Percentiles rank a stretch among this genome's conserved stretches.
These are phyloP conservation scores for Globisporangium recalcitrans DNA, from an alignment of 352 stramenopile genomes.

Conservation along the genomic window DNA sequence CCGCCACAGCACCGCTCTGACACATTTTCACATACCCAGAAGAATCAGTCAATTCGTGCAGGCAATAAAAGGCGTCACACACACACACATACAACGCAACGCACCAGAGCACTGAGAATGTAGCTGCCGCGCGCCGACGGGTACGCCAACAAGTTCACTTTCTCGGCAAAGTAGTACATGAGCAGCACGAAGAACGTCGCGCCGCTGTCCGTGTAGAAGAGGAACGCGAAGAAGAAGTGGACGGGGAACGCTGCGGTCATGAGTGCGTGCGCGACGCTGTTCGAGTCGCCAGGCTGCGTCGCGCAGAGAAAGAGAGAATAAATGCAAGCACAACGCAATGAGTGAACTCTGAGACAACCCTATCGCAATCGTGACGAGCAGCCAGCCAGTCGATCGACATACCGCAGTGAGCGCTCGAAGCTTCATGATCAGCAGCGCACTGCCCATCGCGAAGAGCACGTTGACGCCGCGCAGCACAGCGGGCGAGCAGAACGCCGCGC, in stretches of 20 bases:
- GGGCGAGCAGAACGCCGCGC: conserved; percentile 44
- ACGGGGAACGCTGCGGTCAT: conserved; percentile 76
- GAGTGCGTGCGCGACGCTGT: conserved; percentile 57
- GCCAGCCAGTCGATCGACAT: background rate
- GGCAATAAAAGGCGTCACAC: background rate
- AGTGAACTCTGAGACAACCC: background rate
- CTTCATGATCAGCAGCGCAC: conserved; percentile 39
- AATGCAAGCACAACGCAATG: background rate
- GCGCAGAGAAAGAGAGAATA: background rate
- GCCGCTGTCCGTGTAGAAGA: conserved; percentile 89
- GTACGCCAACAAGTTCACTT: conserved; percentile 38
- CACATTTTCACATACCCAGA: conserved; percentile 9
- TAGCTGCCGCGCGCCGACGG: conserved; percentile 33
- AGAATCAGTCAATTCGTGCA: background rate
- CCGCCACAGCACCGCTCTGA: conserved; percentile 62
- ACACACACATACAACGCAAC: background rate
- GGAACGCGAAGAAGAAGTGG: conserved; percentile 84
- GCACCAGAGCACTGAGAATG: conserved; percentile 56
- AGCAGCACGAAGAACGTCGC: conserved; percentile 87
- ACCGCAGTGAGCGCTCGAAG: conserved; percentile 41
- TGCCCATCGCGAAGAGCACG: conserved; percentile 70
- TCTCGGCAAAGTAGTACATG: conserved; percentile 64
- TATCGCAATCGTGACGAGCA: background rate
- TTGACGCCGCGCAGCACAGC: conserved; percentile 70
- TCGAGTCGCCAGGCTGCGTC: conserved; percentile 31